Evolutionary conservation across 106 monocot species (phyloP).

Genomic region (Posidonia australis): DNA sequence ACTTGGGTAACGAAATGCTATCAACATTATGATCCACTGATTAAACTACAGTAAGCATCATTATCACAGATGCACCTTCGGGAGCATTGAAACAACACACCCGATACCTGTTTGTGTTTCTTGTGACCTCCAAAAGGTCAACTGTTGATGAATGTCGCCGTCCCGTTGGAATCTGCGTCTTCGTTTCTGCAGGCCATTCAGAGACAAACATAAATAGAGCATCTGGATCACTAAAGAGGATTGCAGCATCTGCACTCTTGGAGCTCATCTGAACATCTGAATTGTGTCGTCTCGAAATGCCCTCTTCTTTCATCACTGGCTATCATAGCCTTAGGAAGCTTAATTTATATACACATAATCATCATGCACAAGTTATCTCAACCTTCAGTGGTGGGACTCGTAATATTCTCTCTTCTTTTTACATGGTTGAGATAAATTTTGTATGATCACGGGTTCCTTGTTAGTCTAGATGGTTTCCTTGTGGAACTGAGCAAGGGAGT

Average conservation of each 20-base stretch:
- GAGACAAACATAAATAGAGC: conserved; percentile 29
- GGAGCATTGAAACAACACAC: conserved; percentile 48
- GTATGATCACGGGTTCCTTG: too few species aligned
- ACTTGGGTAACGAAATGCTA: conserved; percentile 20
- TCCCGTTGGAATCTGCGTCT: conserved; percentile 40
- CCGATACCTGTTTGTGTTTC: conserved; percentile 39
- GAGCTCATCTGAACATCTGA: conserved; percentile 7
- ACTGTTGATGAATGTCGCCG: conserved; percentile 45
- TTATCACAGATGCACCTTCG: not conserved
- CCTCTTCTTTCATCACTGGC: too few species aligned
- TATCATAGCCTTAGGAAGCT: too few species aligned
- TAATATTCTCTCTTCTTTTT: too few species aligned
- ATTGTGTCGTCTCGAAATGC: not conserved
- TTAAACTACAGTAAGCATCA: not conserved
- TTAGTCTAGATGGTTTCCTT: too few species aligned
- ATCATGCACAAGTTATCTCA: too few species aligned
- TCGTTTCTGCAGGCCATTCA: conserved; percentile 47
- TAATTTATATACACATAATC: too few species aligned
- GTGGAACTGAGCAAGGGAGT: too few species aligned
- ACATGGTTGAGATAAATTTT: too few species aligned
- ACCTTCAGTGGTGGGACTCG: too few species aligned
- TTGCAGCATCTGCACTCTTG: conserved; percentile 27
- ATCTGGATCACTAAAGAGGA: conserved; percentile 28
- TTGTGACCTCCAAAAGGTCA: conserved; percentile 48
- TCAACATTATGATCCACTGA: not conserved